Evolutionary conservation across 352 stramenopile genomes (phyloP).

Genomic region (Phytophthora kernoviae): DNA sequence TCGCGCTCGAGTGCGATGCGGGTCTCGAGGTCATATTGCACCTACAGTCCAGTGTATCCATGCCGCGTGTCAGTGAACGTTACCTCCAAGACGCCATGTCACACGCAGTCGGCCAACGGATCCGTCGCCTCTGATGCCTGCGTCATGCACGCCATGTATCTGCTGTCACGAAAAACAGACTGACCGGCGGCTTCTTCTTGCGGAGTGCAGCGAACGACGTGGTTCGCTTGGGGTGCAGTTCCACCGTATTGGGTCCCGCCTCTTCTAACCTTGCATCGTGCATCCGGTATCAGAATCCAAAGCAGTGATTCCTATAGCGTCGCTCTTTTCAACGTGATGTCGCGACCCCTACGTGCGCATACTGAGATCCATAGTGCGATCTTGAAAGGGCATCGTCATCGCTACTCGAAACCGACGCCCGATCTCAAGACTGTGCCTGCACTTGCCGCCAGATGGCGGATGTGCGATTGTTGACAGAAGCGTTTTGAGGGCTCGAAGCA

Average conservation of each 20-base stretch:
- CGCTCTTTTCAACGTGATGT: no score
- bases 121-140: no score
- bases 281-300: not conserved
- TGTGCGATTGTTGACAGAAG: slow-evolving; percentile 28
- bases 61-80: slow-evolving; percentile 16
- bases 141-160: no score
- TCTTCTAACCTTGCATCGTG: slow-evolving; percentile 10
- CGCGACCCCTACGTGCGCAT: slow-evolving; percentile 11
- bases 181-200: slow-evolving; percentile 49
- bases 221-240: slow-evolving; percentile 69
- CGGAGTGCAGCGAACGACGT: slow-evolving; percentile 53
- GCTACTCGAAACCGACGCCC: not conserved
- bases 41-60: slow-evolving; percentile 24
- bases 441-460: not conserved
- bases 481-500: slow-evolving; percentile 13
- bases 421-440: not conserved
- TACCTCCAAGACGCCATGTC: slow-evolving; percentile 1
- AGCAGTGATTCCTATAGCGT: slow-evolving; percentile 7
- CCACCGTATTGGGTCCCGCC: slow-evolving; percentile 22
- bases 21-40: slow-evolving; percentile 49
- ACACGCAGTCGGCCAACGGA: not conserved
- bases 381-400: slow-evolving; percentile 21
- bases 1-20: slow-evolving; percentile 59
- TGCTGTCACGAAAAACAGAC: slow-evolving; percentile 10
- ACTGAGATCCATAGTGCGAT: slow-evolving; percentile 10